phyloP scores from a whole-genome alignment of 768 basidiomycete genomes.

The Scleroderma citrinum region DNA sequence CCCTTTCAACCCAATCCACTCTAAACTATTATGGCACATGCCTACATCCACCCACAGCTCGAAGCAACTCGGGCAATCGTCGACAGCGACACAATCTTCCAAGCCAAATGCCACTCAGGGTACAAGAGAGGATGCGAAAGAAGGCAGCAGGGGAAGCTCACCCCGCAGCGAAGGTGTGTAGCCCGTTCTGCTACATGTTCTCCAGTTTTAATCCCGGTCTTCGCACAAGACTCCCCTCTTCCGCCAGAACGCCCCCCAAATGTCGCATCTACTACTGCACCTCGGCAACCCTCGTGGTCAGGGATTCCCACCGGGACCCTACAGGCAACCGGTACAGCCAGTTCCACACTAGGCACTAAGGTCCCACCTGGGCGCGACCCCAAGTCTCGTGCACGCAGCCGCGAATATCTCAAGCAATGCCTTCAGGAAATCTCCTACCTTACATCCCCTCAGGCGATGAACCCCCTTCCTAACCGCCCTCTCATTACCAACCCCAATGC shows the following conservation, averaged over 20 bases:
- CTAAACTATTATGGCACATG: constrained; percentile 31
- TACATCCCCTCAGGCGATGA: constrained; percentile 95
- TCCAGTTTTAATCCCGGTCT: constrained; percentile 1
- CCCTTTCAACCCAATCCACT: constrained; percentile 5
- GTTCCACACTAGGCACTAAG: constrained; percentile 52
- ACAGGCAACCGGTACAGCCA: constrained; percentile 25
- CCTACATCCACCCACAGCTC: too few relatives aligned
- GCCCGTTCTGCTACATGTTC: constrained; percentile 8
- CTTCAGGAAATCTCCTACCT: constrained; percentile 97
- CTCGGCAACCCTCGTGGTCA: constrained; percentile 55
- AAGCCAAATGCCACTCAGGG: constrained; percentile 63
- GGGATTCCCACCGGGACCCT: constrained; percentile 16
- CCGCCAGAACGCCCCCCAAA: constrained; percentile 65
- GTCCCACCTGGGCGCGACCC: constrained; percentile 83
- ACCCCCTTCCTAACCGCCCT: constrained; percentile 87
- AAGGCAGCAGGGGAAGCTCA: constrained; percentile 75
- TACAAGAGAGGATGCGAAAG: constrained; percentile 72
- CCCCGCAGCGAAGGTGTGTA: constrained; percentile 75
- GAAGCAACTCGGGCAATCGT: constrained; percentile 67
- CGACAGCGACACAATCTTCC: constrained; percentile 48
- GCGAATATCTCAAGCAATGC: constrained; percentile 99
- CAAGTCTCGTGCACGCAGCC: constrained; percentile 89
- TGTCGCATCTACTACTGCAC: constrained; percentile 42
- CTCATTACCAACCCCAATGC: constrained; percentile 47
- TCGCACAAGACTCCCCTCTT: constrained; percentile 59